Conservation (phyloP, 108 stramenopile genomes). For the Seminavis robusta region DNA sequence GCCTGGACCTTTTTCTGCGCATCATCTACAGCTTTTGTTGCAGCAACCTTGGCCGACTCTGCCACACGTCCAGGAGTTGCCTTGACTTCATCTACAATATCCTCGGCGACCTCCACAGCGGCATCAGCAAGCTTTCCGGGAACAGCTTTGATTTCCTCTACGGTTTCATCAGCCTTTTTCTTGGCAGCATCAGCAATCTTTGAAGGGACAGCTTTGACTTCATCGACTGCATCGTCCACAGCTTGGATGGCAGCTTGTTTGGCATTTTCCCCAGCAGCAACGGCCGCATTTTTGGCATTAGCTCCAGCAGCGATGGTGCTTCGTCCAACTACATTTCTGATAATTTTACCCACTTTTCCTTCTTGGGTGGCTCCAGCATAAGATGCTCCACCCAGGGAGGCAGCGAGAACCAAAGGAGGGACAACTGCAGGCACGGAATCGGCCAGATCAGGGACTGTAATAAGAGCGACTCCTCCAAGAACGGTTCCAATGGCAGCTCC, state of each 20-base stretch:
- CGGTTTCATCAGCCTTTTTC: slow-evolving; percentile 18
- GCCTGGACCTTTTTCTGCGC: slow-evolving; percentile 50
- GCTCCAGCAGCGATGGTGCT: not conserved
- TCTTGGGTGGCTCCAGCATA: not conserved
- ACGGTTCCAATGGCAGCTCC: slow-evolving; percentile 46
- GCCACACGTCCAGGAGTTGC: slow-evolving; percentile 70
- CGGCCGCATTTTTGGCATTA: slow-evolving; percentile 7
- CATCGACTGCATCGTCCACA: slow-evolving; percentile 52
- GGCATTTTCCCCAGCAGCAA: too few relatives aligned
- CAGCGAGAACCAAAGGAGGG: too few relatives aligned
- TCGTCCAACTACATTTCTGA: not conserved
- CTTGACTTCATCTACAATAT: slow-evolving; percentile 46
- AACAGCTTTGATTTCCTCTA: slow-evolving; percentile 18
- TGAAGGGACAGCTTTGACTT: slow-evolving; percentile 43
- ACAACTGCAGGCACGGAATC: too few relatives aligned
- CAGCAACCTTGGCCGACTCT: slow-evolving; percentile 28
- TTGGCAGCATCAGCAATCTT: slow-evolving; percentile 21
- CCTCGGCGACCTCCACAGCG: slow-evolving; percentile 25
- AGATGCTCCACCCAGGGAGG: not conserved
- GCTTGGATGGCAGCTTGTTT: slow-evolving; percentile 39
- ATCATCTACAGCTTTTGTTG: slow-evolving; percentile 29
- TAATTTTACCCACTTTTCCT: too few relatives aligned
- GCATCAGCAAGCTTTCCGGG: slow-evolving; percentile 24
- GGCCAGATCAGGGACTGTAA: too few relatives aligned
- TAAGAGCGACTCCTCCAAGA: slow-evolving; percentile 31